Evolutionary conservation across 2,329 filamentous ascomycete species (phyloP).

Genomic region (Thelonectria blattea): DNA sequence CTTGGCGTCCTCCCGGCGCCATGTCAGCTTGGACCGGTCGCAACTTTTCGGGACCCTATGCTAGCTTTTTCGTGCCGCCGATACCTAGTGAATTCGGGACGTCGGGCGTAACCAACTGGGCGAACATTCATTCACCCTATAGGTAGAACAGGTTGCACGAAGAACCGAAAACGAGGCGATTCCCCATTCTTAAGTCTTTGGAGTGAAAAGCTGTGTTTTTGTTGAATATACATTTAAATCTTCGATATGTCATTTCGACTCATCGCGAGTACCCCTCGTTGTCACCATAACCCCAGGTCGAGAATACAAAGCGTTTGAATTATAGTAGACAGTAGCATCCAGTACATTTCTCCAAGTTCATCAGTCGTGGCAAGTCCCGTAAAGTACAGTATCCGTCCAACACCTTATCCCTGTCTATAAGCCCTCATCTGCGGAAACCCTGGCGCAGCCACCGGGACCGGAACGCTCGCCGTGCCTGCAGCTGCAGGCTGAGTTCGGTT

Average conservation of each 20-base stretch:
- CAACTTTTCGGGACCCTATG: not conserved
- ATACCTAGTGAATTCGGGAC: not conserved
- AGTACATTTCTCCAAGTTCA: slow-evolving; percentile 5
- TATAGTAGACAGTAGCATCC: slow-evolving; percentile 25
- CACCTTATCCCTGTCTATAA: slow-evolving; percentile 39
- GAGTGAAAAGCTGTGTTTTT: not conserved
- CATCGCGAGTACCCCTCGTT: not conserved
- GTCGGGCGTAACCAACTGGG: not conserved
- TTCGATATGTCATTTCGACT: not conserved
- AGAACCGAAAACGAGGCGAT: not conserved
- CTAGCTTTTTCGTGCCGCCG: not conserved
- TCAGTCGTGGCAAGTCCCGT: slow-evolving; percentile 18
- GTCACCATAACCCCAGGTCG: not conserved
- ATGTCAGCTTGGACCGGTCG: not conserved
- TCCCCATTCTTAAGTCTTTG: not conserved
- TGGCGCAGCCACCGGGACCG: slow-evolving; percentile 44
- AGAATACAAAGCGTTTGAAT: slow-evolving; percentile 30
- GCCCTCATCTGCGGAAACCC: slow-evolving; percentile 47
- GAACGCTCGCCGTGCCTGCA: slow-evolving; percentile 38
- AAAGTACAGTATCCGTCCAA: slow-evolving; percentile 22
- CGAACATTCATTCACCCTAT: too few relatives aligned
- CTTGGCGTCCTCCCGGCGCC: not conserved
- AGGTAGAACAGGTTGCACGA: not conserved
- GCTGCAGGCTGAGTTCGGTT: slow-evolving; percentile 58
- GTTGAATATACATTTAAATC: not conserved